Percentiles rank a stretch among this genome's conserved stretches.
phyloP scores from a whole-genome alignment of 306 rosid genomes.

The Cicer arietinum region DNA sequence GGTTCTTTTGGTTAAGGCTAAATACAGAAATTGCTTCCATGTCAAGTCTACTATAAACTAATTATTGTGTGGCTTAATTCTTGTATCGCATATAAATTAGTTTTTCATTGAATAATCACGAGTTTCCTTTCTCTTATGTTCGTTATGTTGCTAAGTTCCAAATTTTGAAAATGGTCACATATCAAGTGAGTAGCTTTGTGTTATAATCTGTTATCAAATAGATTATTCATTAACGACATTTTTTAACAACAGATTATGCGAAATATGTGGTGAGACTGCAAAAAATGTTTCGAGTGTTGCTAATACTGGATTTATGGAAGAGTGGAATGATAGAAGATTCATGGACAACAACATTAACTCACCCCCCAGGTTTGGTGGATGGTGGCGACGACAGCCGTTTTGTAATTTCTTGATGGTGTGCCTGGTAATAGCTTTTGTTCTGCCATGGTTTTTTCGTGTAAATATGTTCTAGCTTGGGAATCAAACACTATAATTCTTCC shows the following conservation, averaged over 20 bases:
- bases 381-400: constrained; percentile 93
- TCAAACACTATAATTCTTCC: constrained; percentile 34
- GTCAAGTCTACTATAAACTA: too few relatives aligned
- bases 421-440: constrained; percentile 90
- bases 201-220: constrained; percentile 19
- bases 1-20: too few relatives aligned
- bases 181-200: background rate
- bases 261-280: constrained; percentile 86
- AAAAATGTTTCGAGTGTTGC: constrained; percentile 62
- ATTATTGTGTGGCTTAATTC: too few relatives aligned
- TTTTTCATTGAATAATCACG: background rate
- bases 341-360: constrained; percentile 43
- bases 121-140: background rate
- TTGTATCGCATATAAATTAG: background rate
- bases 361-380: constrained; percentile 54
- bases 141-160: constrained; percentile 14
- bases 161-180: constrained; percentile 18
- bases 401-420: constrained; percentile 99
- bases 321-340: constrained; percentile 80
- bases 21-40: too few relatives aligned
- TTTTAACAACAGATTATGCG: constrained; percentile 65
- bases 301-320: constrained; percentile 69
- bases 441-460: constrained; percentile 95
- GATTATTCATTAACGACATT: constrained; percentile 30
- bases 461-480: constrained; percentile 70